A percentile compares a stretch with the other conserved stretches of the same genome.
These are phyloP conservation scores for Acacia confusa DNA, from an alignment of 306 rosid genomes.

Conservation along the genomic window DNA sequence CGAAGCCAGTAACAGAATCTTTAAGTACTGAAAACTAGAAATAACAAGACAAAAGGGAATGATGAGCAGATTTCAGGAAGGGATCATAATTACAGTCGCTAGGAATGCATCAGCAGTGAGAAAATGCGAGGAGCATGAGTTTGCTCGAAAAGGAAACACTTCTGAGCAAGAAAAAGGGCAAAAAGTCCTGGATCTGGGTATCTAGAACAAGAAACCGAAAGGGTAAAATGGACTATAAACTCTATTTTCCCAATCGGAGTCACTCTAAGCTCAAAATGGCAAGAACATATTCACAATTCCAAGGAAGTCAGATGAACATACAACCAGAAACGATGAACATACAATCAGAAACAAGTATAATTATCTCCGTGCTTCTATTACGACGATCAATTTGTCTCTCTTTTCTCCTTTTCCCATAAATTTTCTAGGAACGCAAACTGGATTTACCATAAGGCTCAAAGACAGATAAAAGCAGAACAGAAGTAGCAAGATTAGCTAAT, in stretches of 20 bases:
- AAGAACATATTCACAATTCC: background rate
- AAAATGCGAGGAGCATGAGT: constrained; percentile 18
- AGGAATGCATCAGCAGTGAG: background rate
- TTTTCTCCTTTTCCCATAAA: background rate
- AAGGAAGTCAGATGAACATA: background rate
- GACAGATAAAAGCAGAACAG: background rate
- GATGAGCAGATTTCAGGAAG: background rate
- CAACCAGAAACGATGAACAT: background rate
- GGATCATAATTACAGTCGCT: constrained; percentile 6
- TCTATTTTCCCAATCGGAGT: background rate
- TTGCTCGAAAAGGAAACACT: constrained; percentile 9
- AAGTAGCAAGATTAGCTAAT: constrained; percentile 20
- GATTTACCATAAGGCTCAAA: background rate
- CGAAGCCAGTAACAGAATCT: background rate
- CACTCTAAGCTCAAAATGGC: constrained; percentile 1
- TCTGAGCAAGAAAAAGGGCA: constrained; percentile 6
- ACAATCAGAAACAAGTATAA: background rate
- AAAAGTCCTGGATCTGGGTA: constrained; percentile 36
- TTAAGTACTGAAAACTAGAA: background rate
- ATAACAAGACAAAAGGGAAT: constrained; percentile 6
- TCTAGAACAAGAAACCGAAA: constrained; percentile 11
- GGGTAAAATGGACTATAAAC: background rate
- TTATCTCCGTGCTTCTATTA: background rate
- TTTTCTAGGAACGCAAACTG: background rate
- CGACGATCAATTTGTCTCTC: background rate